Conservation (phyloP, 306 rosid species). For the Prunus mume region DNA sequence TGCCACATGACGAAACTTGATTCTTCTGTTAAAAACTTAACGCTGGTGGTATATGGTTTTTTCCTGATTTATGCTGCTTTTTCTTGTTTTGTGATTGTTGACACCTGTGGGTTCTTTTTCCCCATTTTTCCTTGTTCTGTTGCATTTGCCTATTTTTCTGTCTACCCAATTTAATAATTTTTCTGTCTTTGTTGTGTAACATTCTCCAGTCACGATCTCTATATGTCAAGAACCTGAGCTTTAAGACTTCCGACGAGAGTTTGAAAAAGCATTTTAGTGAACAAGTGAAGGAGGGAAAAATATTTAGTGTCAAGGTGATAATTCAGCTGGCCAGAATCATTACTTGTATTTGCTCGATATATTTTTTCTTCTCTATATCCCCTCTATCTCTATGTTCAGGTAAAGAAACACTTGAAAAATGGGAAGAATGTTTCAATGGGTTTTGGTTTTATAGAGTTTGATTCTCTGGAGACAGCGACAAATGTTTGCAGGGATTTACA, state of each 20-base stretch:
- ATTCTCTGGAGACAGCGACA: conserved; percentile 71
- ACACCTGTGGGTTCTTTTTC: not conserved
- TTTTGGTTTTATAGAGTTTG: conserved; percentile 84
- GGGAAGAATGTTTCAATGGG: conserved; percentile 91
- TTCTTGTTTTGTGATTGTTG: not conserved
- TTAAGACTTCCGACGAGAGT: conserved; percentile 68
- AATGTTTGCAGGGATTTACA: conserved; percentile 61
- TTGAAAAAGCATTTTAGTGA: conserved; percentile 66
- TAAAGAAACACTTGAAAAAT: conserved; percentile 77
- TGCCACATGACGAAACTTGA: not conserved
- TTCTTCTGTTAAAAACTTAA: not conserved
- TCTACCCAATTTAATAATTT: not conserved
- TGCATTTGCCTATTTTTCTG: not conserved
- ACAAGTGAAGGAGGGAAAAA: conserved; percentile 61
- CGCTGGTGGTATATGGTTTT: not conserved
- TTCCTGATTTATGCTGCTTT: not conserved
- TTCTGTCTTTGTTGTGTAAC: conserved; percentile 14
- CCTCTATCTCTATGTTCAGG: conserved; percentile 40
- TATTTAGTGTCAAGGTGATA: conserved; percentile 77
- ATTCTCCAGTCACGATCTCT: conserved; percentile 76
- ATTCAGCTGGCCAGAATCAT: conserved; percentile 12
- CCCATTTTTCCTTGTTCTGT: not conserved
- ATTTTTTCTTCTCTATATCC: conserved; percentile 12
- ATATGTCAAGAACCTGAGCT: conserved; percentile 93
- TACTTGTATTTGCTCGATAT: not conserved